Base-by-base conservation (phyloP, 768 basidiomycete genomes). In the Mycena galericulata region DNA sequence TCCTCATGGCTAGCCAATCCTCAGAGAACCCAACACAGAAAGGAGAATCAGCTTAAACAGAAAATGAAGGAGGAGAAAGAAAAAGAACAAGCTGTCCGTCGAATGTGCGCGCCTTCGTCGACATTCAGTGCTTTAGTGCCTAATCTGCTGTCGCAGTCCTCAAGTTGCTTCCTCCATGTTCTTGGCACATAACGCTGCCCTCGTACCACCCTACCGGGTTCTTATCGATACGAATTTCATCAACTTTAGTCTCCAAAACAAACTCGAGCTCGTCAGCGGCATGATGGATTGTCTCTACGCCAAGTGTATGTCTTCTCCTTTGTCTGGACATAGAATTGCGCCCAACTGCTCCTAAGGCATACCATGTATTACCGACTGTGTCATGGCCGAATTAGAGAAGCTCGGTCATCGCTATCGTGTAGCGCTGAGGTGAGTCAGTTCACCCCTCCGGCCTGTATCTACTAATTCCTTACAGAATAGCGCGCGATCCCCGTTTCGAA, bases 281-380 rank as follows among this genome's bases (percentile, higher is more conserved):
- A 98, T 99, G 98, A 99, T 99, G 98, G 98, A 99, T 76, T 97
- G 96, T 75, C 84, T 99, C 18, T 98, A 95, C 79, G 98, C 98
- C 15, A 99, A 99, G 84, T 98, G 97, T 97, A 72, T 47, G 79
- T 45, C 20, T 29, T 27, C 58, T 12, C 32, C 36, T 29, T 51
- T 57, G 38, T 41, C 56, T 72, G 41, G 70, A 47, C 56, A 60
- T 46, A 47, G 27, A 45, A 40, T 73, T 62, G 61, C 54, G 50
- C 49, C 34, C 14, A n/a, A n/a, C n/a, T n/a, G n/a, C 50, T 40
- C 24, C 32, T 32, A 74, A 98, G 97, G 96, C 79, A 98, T 98
- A 73, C 98, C 98, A 1, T 98, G 96, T 73, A 93, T 99, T n/a
- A 98, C 98, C 29, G 98, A 99, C 80, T 99, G 98, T 75, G 98